Base-by-base conservation (phyloP, 345 rosid species). In the Pugionium dolabratum region DNA sequence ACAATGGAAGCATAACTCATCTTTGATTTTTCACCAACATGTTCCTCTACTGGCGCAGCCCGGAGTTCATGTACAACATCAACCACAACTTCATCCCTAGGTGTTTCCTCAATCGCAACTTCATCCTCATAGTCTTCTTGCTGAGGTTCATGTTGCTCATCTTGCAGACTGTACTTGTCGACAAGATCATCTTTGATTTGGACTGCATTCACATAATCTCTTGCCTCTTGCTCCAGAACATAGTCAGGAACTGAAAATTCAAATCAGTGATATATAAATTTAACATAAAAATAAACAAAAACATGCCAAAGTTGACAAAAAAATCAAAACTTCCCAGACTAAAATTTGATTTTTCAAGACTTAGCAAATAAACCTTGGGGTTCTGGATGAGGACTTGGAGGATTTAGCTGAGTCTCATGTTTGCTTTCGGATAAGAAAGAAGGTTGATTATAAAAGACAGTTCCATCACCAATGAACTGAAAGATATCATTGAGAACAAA, bases 1-100 rank as follows among this genome's bases (percentile, higher is more conserved):
- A 94, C 99, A 54, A 94, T 88, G 34, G 96, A 85, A 53, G 99
- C 99, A 40, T 84, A 94, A 36, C 96, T 94, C 81, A 78, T 88
- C 83, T 77, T 86, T 8, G 69, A 63, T 47, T 81, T 80, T 66
- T 94, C 97, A 73, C 71, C 94, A 32, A 52, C 77, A 7, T 87
- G 81, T 79, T 88, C 96, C 66, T 86, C 95, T 26, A 54, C 55
- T 25, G 78, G 75, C 47, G 75, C 69, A 64, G 83, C 74, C 6
- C 77, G 76, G 9, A 77, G 49, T 39, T 84, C 83, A 47, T 81
- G 88, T 65, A 82, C 76, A 5, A 73, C 73, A 51, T 78, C 79
- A 48, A 80, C 79, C 51, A 66, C 64, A 52, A 67, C 76, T 69
- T 84, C 96, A 57, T 87, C 97, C 6, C 64, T 72, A 58, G 79